A percentile compares a stretch with the other conserved stretches of the same genome.
Evolutionary conservation across 257 asterid species (phyloP).

Genomic region (Solanum pinnatisectum): DNA sequence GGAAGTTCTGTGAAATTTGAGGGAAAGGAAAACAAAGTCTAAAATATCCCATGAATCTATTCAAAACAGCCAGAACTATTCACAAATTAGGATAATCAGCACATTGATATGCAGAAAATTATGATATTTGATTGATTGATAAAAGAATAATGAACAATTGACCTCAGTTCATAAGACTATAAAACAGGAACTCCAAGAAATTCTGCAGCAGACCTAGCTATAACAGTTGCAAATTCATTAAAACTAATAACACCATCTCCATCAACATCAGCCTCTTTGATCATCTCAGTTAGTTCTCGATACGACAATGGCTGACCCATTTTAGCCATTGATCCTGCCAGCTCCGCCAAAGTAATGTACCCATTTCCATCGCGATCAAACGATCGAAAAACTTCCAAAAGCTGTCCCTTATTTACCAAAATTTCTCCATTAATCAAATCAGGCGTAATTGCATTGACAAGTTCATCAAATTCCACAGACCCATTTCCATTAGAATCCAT

Average conservation of each 20-base stretch:
- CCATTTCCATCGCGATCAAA: constrained; percentile 85
- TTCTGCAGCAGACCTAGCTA: constrained; percentile 73
- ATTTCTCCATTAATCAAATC: constrained; percentile 48
- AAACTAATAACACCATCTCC: constrained; percentile 88
- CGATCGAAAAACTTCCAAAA: constrained; percentile 66
- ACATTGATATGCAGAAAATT: not conserved
- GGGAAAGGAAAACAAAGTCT: not conserved
- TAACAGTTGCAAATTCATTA: constrained; percentile 49
- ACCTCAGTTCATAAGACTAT: not conserved
- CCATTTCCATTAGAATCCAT: constrained; percentile 87
- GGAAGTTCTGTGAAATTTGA: too few relatives aligned
- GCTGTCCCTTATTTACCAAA: constrained; percentile 53
- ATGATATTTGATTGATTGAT: not conserved
- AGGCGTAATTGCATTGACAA: constrained; percentile 52
- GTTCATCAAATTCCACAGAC: constrained; percentile 70
- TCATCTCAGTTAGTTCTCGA: constrained; percentile 74
- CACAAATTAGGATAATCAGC: not conserved
- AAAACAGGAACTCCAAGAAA: constrained; percentile 40
- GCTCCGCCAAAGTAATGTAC: constrained; percentile 74
- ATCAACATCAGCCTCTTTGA: constrained; percentile 70
- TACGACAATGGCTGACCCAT: constrained; percentile 87
- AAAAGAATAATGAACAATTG: not conserved
- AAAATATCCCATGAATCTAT: not conserved
- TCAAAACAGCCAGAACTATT: not conserved
- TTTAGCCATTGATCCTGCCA: constrained; percentile 84